These are phyloP conservation scores for Saksenaea vasiformis DNA, from an alignment of 371 early-diverging fungal genomes.

Conservation along the genomic window DNA sequence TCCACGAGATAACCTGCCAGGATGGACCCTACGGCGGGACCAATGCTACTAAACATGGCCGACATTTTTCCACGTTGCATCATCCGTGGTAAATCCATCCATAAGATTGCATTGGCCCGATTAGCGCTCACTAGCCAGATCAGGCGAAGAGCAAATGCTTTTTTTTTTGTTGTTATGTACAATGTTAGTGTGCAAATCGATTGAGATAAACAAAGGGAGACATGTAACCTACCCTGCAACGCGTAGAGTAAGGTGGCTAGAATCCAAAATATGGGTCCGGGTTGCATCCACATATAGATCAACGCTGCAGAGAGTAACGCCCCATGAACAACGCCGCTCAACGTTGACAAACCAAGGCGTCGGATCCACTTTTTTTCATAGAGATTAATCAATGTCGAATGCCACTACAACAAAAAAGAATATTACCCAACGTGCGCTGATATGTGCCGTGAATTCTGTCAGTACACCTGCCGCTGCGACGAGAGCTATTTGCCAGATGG, in stretches of 20 bases:
- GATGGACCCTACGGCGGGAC: constrained; percentile 33
- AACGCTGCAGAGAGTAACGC: no score
- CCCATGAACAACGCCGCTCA: no score
- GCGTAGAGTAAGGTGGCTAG: no score
- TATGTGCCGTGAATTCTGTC: constrained; percentile 19
- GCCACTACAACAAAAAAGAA: no score
- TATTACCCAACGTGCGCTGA: constrained; percentile 29
- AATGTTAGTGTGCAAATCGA: constrained; percentile 12
- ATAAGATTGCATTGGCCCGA: constrained; percentile 26
- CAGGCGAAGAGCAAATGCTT: constrained; percentile 25
- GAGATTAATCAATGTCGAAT: no score
- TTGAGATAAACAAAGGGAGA: constrained; percentile 19
- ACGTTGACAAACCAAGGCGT: no score
- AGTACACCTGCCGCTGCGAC: constrained; percentile 19
- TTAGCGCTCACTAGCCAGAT: constrained; percentile 34
- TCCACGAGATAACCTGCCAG: constrained; percentile 26
- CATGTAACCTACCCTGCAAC: no score
- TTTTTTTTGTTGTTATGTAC: neutral
- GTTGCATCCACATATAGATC: no score
- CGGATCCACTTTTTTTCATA: no score
- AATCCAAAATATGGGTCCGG: no score
- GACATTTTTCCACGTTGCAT: constrained; percentile 32
- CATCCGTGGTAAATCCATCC: constrained; percentile 34
- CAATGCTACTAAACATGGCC: constrained; percentile 33
- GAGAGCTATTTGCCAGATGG: constrained; percentile 23